Evolutionary conservation across 352 stramenopile species (phyloP).

Genomic region (Globisporangium iwayamae): DNA sequence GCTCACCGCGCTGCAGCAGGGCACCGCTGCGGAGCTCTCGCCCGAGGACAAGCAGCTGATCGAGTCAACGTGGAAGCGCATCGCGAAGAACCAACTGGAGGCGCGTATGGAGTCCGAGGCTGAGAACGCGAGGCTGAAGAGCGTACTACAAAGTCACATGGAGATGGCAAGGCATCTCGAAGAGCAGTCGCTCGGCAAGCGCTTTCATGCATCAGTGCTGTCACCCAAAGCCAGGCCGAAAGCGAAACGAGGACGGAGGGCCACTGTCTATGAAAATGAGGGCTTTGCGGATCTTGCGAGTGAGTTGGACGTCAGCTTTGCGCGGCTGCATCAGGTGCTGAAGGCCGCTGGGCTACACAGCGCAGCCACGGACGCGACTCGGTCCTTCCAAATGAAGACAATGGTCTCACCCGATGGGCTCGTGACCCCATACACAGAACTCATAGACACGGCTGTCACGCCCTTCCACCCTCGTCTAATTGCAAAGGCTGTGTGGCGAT

Average conservation of each 20-base stretch:
- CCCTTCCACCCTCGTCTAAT: conserved; percentile 4
- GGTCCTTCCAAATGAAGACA: background rate
- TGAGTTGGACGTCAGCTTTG: conserved; percentile 2
- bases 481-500: conserved; percentile 3
- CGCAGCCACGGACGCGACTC: background rate
- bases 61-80: conserved; percentile 13
- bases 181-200: conserved; percentile 8
- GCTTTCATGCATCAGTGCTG: background rate
- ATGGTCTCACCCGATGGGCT: background rate
- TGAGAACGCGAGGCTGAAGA: conserved; percentile 9
- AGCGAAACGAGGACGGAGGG: background rate
- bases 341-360: background rate
- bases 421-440: conserved; percentile 3
- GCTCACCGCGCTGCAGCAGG: conserved; percentile 23
- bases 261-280: background rate
- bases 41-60: conserved; percentile 5
- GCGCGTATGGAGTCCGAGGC: conserved; percentile 3
- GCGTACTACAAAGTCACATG: conserved; percentile 1
- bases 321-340: conserved; percentile 2
- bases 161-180: conserved; percentile 3
- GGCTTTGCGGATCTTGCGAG: conserved; percentile 1
- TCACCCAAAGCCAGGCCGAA: background rate
- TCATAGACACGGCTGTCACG: conserved; percentile 4
- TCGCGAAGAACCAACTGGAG: conserved; percentile 5
- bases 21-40: background rate